Conservation (phyloP, 441 rosid genomes). For the Adansonia madagascariensis region DNA sequence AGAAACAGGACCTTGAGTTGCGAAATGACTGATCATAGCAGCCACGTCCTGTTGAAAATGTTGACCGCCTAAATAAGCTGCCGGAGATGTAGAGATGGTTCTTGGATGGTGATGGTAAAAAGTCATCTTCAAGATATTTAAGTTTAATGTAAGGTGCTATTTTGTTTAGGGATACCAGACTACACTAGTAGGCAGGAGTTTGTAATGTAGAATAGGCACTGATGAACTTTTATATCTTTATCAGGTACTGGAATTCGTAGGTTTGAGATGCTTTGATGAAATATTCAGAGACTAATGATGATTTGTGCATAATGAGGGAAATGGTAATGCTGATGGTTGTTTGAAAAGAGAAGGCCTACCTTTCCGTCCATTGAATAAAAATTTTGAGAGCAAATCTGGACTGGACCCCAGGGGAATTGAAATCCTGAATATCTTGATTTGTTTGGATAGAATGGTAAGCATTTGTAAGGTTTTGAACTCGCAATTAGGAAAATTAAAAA, state of each 20-base stretch:
- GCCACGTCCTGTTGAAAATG: conserved; percentile 24
- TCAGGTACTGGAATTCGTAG: not conserved
- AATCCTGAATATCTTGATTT: too few relatives aligned
- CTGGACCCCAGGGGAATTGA: too few relatives aligned
- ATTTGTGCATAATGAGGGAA: not conserved
- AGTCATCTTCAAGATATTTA: not conserved
- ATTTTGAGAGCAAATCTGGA: too few relatives aligned
- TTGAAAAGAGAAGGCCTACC: too few relatives aligned
- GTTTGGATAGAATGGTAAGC: too few relatives aligned
- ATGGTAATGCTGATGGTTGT: not conserved
- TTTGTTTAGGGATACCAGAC: too few relatives aligned
- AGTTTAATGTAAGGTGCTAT: not conserved
- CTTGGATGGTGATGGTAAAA: conserved; percentile 26
- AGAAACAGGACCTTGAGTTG: conserved; percentile 22
- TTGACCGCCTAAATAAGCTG: conserved; percentile 24
- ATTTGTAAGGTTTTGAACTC: too few relatives aligned
- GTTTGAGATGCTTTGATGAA: not conserved
- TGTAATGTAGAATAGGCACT: not conserved
- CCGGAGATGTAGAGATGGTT: conserved; percentile 34
- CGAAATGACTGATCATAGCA: not conserved
- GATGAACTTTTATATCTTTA: not conserved
- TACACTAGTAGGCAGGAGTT: not conserved
- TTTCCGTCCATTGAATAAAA: too few relatives aligned
- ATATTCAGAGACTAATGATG: not conserved
- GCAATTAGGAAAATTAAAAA: too few relatives aligned